Evolutionary conservation across 2,329 filamentous ascomycete genomes (phyloP).

Genomic region (Aspergillus calidoustus): DNA sequence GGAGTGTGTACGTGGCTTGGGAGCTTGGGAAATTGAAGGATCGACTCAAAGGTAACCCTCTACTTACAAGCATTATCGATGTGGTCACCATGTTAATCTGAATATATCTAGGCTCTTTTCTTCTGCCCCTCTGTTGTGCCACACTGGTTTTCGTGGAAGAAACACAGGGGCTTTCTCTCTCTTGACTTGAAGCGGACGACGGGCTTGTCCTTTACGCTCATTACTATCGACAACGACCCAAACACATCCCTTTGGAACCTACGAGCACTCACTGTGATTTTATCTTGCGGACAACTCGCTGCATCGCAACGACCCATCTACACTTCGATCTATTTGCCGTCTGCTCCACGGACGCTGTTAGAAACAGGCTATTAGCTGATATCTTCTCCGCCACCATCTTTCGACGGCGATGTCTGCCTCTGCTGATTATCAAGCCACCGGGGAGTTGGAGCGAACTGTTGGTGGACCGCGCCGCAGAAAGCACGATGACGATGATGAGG

Average conservation of each 20-base stretch:
- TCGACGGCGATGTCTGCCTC: slow-evolving; percentile 79
- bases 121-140: slow-evolving; percentile 39
- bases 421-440: slow-evolving; percentile 73
- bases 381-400: slow-evolving; percentile 87
- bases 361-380: slow-evolving; percentile 73
- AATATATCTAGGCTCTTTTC: slow-evolving; percentile 27
- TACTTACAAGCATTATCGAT: not conserved
- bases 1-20: slow-evolving; percentile 28
- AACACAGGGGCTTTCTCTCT: slow-evolving; percentile 20
- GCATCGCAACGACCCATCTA: not conserved
- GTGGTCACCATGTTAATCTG: slow-evolving; percentile 19
- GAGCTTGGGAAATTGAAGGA: slow-evolving; percentile 21
- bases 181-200: slow-evolving; percentile 25
- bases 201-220: slow-evolving; percentile 33
- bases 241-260: slow-evolving; percentile 3
- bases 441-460: slow-evolving; percentile 77
- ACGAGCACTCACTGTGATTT: slow-evolving; percentile 13
- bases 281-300: slow-evolving; percentile 12
- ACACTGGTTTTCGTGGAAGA: slow-evolving; percentile 27
- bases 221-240: slow-evolving; percentile 13
- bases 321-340: not conserved
- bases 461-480: slow-evolving; percentile 66
- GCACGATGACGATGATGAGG: slow-evolving; percentile 87
- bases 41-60: slow-evolving; percentile 21
- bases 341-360: not conserved